phyloP scores from a whole-genome alignment of 2,329 filamentous ascomycete genomes.

The Pestalotiopsis sp. region DNA sequence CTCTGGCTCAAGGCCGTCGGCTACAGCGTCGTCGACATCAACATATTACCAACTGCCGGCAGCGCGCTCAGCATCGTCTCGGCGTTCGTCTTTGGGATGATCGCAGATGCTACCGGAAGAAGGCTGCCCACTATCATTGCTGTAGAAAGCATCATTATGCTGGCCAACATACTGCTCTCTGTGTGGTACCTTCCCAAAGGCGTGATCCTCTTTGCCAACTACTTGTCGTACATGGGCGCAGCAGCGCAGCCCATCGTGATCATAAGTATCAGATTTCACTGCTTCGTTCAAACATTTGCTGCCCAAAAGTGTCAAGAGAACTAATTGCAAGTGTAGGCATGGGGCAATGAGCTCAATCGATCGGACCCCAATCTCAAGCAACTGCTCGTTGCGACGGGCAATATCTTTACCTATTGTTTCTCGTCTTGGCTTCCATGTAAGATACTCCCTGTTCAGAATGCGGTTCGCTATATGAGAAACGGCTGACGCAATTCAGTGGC shows the following conservation, averaged over 20 bases:
- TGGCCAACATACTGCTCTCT: conserved; percentile 9
- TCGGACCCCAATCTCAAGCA: neutral
- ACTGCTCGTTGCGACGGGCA: neutral
- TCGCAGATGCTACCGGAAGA: neutral
- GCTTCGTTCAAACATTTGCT: too few species aligned
- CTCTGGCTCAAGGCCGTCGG: conserved; percentile 3
- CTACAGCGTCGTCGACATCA: conserved; percentile 3
- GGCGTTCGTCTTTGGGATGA: neutral
- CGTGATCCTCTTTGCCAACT: conserved; percentile 8
- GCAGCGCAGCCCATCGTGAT: conserved; percentile 2
- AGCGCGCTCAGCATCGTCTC: conserved; percentile 4
- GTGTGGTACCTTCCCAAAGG: conserved; percentile 7
- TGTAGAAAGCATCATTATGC: neutral
- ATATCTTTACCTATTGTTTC: neutral
- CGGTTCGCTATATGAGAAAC: neutral
- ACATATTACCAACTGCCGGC: conserved; percentile 7
- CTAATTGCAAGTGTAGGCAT: neutral
- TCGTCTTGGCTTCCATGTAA: neutral
- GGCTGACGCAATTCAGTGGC: neutral
- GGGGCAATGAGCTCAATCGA: neutral
- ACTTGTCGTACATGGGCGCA: conserved; percentile 3
- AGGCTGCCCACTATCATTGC: neutral
- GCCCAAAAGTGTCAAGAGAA: neutral
- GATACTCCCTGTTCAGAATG: neutral
- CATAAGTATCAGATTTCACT: neutral